phyloP scores from a whole-genome alignment of 345 rosid species.

The Psidium friedrichsthalianum region DNA sequence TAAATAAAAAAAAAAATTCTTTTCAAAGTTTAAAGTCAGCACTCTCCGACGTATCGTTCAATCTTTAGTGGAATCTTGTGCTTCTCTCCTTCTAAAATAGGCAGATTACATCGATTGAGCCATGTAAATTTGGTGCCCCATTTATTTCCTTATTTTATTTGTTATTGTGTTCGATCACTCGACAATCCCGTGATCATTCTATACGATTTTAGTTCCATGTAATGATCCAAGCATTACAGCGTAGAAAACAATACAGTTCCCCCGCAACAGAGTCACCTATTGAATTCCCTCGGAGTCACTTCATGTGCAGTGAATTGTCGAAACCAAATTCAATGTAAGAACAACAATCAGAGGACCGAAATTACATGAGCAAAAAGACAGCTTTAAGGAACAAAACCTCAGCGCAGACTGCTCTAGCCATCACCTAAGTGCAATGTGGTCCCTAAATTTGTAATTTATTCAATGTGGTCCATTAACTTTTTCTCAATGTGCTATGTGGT shows the following conservation, averaged over 20 bases:
- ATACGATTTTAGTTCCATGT: neutral
- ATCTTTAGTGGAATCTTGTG: neutral
- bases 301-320: neutral
- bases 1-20: neutral
- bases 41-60: neutral
- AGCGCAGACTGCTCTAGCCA: neutral
- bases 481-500: too few relatives aligned
- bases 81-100: neutral
- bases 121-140: fast-evolving
- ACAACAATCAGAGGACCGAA: too few relatives aligned
- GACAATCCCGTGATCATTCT: neutral
- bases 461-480: too few relatives aligned
- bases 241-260: neutral
- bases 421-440: neutral
- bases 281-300: neutral
- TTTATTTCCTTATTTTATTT: neutral
- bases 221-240: neutral
- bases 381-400: too few relatives aligned
- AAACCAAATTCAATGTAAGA: neutral
- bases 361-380: too few relatives aligned
- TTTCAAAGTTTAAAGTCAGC: neutral
- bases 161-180: neutral
- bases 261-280: neutral
- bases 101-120: fast-evolving
- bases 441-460: too few relatives aligned